Percentiles rank a stretch among this genome's conserved stretches.
Conservation (phyloP, 2,329 filamentous ascomycete genomes). For the Ustulina deusta region DNA sequence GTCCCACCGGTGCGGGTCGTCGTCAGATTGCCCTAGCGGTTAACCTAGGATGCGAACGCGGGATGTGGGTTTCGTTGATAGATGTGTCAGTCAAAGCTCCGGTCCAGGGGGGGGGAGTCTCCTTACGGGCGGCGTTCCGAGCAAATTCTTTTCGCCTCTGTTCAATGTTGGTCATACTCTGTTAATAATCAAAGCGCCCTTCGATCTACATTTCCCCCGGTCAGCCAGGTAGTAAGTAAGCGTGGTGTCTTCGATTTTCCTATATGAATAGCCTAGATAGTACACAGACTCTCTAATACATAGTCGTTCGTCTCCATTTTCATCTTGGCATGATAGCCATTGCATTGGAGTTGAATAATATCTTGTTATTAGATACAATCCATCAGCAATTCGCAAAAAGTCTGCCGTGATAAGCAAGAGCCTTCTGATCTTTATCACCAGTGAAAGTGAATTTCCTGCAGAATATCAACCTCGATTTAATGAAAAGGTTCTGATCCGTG, state of each 20-base stretch:
- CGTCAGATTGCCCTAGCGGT: slow-evolving; percentile 7
- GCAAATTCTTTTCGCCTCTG: slow-evolving; percentile 31
- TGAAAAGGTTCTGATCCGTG: neutral
- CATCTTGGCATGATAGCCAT: neutral
- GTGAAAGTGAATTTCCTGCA: slow-evolving; percentile 29
- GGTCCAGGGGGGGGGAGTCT: slow-evolving; percentile 25
- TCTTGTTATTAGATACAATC: slow-evolving; percentile 20
- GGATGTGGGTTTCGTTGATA: slow-evolving; percentile 30
- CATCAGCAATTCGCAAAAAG: slow-evolving; percentile 24
- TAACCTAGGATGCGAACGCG: slow-evolving; percentile 28
- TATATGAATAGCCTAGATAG: neutral
- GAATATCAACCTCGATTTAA: neutral
- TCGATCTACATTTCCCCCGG: slow-evolving; percentile 10
- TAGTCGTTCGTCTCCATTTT: neutral
- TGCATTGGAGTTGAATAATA: neutral
- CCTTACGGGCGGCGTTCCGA: slow-evolving; percentile 3
- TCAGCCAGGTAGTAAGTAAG: neutral
- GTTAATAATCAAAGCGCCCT: slow-evolving; percentile 15
- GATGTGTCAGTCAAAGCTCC: slow-evolving; percentile 32
- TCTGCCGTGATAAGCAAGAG: slow-evolving; percentile 12
- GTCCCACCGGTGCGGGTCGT: slow-evolving; percentile 34
- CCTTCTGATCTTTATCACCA: slow-evolving; percentile 13
- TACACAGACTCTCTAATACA: too few species aligned
- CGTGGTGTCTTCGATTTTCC: slow-evolving; percentile 1
- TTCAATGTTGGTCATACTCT: slow-evolving; percentile 15